phyloP scores from a whole-genome alignment of 140 eudicot genomes.

The Oenanthe javanica region DNA sequence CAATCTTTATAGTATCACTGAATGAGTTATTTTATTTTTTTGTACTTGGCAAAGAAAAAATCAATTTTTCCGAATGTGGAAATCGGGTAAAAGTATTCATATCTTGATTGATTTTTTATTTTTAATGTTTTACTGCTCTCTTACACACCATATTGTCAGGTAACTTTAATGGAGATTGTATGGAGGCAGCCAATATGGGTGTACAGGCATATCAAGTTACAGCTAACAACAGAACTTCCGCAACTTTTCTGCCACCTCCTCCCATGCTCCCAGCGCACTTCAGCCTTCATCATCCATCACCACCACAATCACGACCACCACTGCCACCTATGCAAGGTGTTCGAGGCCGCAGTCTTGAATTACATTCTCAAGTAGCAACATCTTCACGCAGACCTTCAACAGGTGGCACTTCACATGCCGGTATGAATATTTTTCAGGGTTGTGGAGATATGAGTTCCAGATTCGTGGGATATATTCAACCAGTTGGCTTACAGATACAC shows the following conservation, averaged over 20 bases:
- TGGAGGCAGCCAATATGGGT: conserved; percentile 38
- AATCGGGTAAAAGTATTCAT: not conserved
- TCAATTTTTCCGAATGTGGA: not conserved
- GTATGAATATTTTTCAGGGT: conserved; percentile 26
- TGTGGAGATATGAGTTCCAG: conserved; percentile 42
- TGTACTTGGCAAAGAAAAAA: not conserved
- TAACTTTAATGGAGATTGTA: conserved; percentile 40
- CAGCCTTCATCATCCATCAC: conserved; percentile 52
- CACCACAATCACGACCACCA: conserved; percentile 44
- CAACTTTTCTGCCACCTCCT: conserved; percentile 39
- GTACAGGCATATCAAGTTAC: conserved; percentile 55
- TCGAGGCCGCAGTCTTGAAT: conserved; percentile 50
- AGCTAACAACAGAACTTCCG: conserved; percentile 29
- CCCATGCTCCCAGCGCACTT: conserved; percentile 45
- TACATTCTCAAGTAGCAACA: conserved; percentile 46
- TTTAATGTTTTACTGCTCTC: not conserved
- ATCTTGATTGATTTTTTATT: not conserved
- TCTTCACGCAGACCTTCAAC: conserved; percentile 35
- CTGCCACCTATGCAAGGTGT: conserved; percentile 47
- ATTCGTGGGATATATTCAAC: conserved; percentile 43
- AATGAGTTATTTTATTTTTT: not conserved
- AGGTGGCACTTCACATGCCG: conserved; percentile 22
- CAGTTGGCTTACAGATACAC: conserved; percentile 48
- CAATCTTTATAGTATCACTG: not conserved
- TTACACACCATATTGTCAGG: conserved; percentile 29